Evolutionary conservation across 116 monocot genomes (phyloP).

Genomic region (Phalaenopsis hybrid): DNA sequence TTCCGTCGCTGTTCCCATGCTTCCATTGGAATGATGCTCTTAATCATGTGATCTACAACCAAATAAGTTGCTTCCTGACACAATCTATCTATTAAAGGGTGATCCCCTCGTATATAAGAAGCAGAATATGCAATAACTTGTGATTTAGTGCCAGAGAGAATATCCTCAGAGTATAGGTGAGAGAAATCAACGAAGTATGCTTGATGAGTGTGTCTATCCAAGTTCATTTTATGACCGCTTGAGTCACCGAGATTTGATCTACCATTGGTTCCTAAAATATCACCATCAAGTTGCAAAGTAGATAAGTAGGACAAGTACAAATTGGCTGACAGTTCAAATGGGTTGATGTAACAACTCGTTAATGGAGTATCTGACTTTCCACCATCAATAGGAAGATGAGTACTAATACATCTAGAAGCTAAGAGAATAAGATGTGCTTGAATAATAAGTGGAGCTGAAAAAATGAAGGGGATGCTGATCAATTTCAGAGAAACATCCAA

Average conservation of each 20-base stretch:
- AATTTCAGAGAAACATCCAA: constrained; percentile 26
- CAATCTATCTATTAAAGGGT: constrained; percentile 26
- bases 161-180: constrained; percentile 3
- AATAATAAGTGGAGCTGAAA: constrained; percentile 37
- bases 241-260: constrained; percentile 7
- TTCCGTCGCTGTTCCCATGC: background rate
- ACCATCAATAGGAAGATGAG: constrained; percentile 13
- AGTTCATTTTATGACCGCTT: constrained; percentile 16
- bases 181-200: constrained; percentile 22
- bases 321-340: constrained; percentile 43
- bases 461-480: constrained; percentile 20
- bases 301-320: constrained; percentile 27
- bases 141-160: constrained; percentile 16
- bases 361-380: constrained; percentile 3
- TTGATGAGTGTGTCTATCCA: constrained; percentile 16
- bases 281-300: constrained; percentile 7
- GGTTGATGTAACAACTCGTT: constrained; percentile 18
- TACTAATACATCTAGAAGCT: constrained; percentile 31
- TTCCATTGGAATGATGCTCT: constrained; percentile 14
- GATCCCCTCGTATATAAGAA: constrained; percentile 27
- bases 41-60: constrained; percentile 29
- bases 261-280: background rate
- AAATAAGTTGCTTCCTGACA: constrained; percentile 30
- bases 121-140: constrained; percentile 17
- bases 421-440: constrained; percentile 53